Evolutionary conservation across 2,329 filamentous ascomycete genomes (phyloP), one percentile per base, ranked within the genome.

Genomic region (Xylariaceae sp.): DNA sequence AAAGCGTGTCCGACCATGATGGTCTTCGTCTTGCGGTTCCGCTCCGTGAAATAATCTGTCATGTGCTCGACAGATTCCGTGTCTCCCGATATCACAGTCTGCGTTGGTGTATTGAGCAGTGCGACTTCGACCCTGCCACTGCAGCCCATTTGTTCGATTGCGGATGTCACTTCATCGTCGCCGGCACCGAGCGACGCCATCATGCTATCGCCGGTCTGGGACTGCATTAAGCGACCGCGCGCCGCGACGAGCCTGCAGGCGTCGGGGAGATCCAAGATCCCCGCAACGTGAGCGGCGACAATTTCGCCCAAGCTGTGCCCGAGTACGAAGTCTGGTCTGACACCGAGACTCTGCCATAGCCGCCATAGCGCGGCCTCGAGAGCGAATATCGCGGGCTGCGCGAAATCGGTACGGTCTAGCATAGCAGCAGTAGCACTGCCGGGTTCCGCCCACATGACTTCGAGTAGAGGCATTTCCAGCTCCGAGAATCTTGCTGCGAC

Each of bases 291-390:
- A 12, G 87, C 72, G 19, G 83, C 83, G 19, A 83, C 81, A 52
- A 86, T 86, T 57, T 87, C 83, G 38, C 83, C 83, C 30, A 87
- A 66, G 51, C 79, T 84, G 59, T 78, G 76, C 15, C 76, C 76
- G 11, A 77, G 55, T 0, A 79, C 74, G 2, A 65, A 72, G n/a
- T 69, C 67, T 2, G 76, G 74, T 22, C 55, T 60, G 41, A 79
- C 60, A 32, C 72, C 73, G 64, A 70, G 71, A 0, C 68, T 71
- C 7, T 48, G 58, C 75, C 75, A 79, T 4, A 76, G 60, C 13
- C 65, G 64, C 2, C 66, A 67, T 6, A 79, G 61, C 2, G 76
- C 74, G 56, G 76, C 77, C 57, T 79, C 66, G 24, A 74, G 62
- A 26, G 22, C 22, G 22, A 26, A 26, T 26, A 26, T 26, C 22